Conservation (phyloP, 139 green algal species). For the Trebouxia sp. region DNA sequence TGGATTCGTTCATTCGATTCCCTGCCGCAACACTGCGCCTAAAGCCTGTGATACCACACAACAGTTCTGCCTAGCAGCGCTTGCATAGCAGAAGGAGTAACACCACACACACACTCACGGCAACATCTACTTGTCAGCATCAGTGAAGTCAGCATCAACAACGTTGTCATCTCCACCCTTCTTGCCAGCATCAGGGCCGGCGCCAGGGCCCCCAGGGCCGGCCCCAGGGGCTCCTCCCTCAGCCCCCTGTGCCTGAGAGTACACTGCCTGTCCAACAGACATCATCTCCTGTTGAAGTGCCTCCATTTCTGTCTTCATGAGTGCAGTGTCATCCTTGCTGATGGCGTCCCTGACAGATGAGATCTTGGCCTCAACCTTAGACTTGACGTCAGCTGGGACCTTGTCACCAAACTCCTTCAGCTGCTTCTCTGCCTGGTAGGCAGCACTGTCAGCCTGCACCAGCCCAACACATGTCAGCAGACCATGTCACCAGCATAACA, state of each 20-base stretch:
- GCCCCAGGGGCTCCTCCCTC: constrained; percentile 12
- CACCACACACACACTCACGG: neutral
- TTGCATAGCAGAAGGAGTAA: constrained; percentile 10
- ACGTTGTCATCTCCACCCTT: constrained; percentile 80
- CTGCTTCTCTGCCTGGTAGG: constrained; percentile 98
- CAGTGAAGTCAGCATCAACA: constrained; percentile 97
- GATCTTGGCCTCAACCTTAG: constrained; percentile 89
- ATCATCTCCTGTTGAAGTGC: constrained; percentile 92
- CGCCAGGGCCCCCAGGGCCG: constrained; percentile 37
- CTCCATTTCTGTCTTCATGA: constrained; percentile 91
- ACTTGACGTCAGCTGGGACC: constrained; percentile 78
- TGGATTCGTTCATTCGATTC: neutral
- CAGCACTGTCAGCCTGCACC: constrained; percentile 83
- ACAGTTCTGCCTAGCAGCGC: constrained; percentile 25
- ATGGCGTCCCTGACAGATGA: constrained; percentile 72
- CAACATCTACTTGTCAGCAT: constrained; percentile 49
- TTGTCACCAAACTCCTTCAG: constrained; percentile 97
- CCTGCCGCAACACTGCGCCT: neutral
- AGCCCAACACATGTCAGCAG: no score
- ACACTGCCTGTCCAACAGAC: constrained; percentile 91
- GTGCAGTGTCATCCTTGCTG: constrained; percentile 66
- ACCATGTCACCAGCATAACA: no score
- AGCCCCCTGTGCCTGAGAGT: constrained; percentile 53
- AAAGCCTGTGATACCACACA: neutral
- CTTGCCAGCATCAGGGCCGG: constrained; percentile 34